Evolutionary conservation across 2,329 filamentous ascomycete species (phyloP), one percentile per base, ranked within the genome.

Genomic region (Colletotrichum coccodes): DNA sequence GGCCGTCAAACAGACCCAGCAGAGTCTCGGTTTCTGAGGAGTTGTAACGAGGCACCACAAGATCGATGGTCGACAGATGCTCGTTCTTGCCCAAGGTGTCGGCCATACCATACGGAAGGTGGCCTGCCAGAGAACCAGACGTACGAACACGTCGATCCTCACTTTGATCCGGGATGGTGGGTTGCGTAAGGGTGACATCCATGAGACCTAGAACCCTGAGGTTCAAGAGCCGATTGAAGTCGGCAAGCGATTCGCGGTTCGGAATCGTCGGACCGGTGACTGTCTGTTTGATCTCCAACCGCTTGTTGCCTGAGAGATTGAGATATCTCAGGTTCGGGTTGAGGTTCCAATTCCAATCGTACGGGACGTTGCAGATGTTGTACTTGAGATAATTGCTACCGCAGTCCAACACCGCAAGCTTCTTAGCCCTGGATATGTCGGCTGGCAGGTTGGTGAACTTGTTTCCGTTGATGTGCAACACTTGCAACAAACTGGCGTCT

Each of bases 271-370:
- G 84, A 72, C 77, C 85, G 54, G 88, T 89, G 8, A 87, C 84
- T 30, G 88, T 89, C 73, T 89, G 87, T 76, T 92, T 92, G 82
- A 99, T 98, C 80, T 99, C 96, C 38, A 99, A 83, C 58, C 95
- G 91, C 80, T 97, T 98, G 83, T 99, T 99, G 59, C 96, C 96
- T 0, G 95, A 98, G 76, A 99, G 86, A 76, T 98, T 99, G 71
- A 99, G 90, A 76, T 97, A 99, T 71, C 95, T 92, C 72, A 99
- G 83, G 75, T 98, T 97, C 56, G 93, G 94, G 76, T 99, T 99
- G 86, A 96, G 93, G 76, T 98, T 98, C 96, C 96, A 99, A 76
- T 99, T 99, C 96, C 96, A 99, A 78, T 99, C 96, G 77, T 99
- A 99, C 0, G 95, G 96, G 86, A 97, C 97, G 76, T 99, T 99